Conservation (phyloP, 2,329 filamentous ascomycete genomes). For the Hymenoscyphus linearis region DNA sequence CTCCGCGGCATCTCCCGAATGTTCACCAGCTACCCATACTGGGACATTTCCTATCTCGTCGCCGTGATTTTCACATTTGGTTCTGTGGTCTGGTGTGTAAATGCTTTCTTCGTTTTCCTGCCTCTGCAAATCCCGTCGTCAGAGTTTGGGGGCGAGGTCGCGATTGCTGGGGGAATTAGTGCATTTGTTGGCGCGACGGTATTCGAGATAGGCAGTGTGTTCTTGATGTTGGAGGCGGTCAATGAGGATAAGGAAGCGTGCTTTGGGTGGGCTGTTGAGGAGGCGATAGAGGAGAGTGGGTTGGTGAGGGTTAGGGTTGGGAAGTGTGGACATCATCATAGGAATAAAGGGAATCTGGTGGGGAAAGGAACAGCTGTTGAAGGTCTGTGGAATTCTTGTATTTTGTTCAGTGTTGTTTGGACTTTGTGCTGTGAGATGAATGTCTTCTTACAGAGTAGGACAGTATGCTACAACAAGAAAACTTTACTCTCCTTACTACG, state of each 20-base stretch:
- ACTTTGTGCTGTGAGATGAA: not conserved
- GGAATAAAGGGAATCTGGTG: slow-evolving; percentile 35
- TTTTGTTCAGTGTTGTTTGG: not conserved
- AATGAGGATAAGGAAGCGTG: slow-evolving; percentile 61
- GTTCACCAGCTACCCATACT: slow-evolving; percentile 46
- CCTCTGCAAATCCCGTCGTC: slow-evolving; percentile 48
- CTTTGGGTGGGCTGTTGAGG: slow-evolving; percentile 64
- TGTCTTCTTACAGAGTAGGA: not conserved
- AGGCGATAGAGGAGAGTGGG: slow-evolving; percentile 33
- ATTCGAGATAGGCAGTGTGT: slow-evolving; percentile 58
- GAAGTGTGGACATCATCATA: slow-evolving; percentile 39
- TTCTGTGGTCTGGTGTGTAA: slow-evolving; percentile 51
- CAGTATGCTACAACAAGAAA: too few relatives aligned
- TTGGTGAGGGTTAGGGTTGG: slow-evolving; percentile 17
- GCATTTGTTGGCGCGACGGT: slow-evolving; percentile 63
- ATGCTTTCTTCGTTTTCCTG: slow-evolving; percentile 60
- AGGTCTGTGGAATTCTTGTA: slow-evolving; percentile 10
- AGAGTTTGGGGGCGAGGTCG: slow-evolving; percentile 48
- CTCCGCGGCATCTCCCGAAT: slow-evolving; percentile 40
- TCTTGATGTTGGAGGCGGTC: slow-evolving; percentile 63
- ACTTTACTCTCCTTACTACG: not conserved
- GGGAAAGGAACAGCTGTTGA: slow-evolving; percentile 27
- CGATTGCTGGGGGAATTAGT: slow-evolving; percentile 53
- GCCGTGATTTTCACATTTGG: slow-evolving; percentile 49
- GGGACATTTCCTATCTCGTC: slow-evolving; percentile 53